Percentiles rank a stretch among this genome's conserved stretches.
phyloP scores from a whole-genome alignment of 2,329 filamentous ascomycete species.

The Aspergillus jensenii region DNA sequence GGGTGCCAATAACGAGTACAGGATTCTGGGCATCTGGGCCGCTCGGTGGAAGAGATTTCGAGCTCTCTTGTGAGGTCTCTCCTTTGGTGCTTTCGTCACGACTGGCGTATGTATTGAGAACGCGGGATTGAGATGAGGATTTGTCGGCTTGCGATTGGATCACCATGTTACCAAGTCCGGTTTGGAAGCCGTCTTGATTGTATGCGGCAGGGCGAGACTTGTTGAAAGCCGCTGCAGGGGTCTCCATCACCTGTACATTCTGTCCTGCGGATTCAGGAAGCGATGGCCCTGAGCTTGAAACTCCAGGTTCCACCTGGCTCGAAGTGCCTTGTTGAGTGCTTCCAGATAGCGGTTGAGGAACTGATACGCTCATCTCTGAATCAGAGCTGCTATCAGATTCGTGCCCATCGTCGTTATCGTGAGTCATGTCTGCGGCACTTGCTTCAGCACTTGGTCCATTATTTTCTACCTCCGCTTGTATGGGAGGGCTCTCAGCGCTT shows the following conservation, averaged over 20 bases:
- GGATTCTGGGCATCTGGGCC: slow-evolving; percentile 1
- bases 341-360: slow-evolving; percentile 31
- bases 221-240: slow-evolving; percentile 21
- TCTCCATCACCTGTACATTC: slow-evolving; percentile 35
- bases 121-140: slow-evolving; percentile 34
- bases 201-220: slow-evolving; percentile 1
- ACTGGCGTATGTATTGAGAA: slow-evolving; percentile 34
- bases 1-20: slow-evolving; percentile 23
- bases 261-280: slow-evolving; percentile 17
- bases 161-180: background rate
- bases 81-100: slow-evolving; percentile 19
- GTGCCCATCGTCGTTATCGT: background rate
- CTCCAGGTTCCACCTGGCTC: slow-evolving; percentile 25
- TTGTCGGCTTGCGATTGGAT: slow-evolving; percentile 25
- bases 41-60: slow-evolving; percentile 10
- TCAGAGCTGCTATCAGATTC: slow-evolving; percentile 31
- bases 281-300: slow-evolving; percentile 22
- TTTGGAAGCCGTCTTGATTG: background rate
- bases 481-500: background rate
- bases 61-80: slow-evolving; percentile 18
- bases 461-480: background rate
- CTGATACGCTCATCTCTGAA: slow-evolving; percentile 35
- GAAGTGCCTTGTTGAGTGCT: slow-evolving; percentile 22
- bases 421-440: background rate
- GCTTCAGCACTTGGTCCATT: background rate